Evolutionary conservation across 169 alveolate genomes (phyloP).

Genomic region (Cryptosporidium baileyi): DNA sequence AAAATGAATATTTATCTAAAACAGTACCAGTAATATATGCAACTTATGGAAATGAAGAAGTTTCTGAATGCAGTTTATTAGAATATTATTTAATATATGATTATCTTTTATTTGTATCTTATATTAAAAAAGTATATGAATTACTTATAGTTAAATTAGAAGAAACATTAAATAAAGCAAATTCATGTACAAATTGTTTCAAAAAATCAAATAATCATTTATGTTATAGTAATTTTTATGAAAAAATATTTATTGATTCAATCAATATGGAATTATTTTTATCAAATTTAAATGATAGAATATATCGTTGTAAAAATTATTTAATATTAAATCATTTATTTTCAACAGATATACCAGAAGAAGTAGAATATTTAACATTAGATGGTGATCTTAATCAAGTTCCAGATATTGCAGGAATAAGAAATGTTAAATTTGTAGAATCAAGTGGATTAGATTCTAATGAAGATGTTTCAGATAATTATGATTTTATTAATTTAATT

Average conservation of each 20-base stretch:
- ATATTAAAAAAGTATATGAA: not conserved
- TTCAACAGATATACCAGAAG: slow-evolving; percentile 5
- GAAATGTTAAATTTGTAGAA: too few relatives aligned
- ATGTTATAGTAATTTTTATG: not conserved
- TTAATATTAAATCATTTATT: not conserved
- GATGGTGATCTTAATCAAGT: not conserved
- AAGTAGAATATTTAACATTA: slow-evolving; percentile 1
- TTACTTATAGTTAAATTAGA: not conserved
- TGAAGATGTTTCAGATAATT: too few relatives aligned
- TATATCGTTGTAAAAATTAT: not conserved
- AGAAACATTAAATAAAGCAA: not conserved
- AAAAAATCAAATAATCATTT: not conserved
- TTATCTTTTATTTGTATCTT: not conserved
- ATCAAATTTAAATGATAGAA: not conserved
- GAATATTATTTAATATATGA: slow-evolving; percentile 8
- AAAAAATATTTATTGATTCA: too few relatives aligned
- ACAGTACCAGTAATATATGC: not conserved
- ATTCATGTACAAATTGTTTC: not conserved
- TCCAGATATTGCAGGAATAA: too few relatives aligned
- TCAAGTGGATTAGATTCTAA: too few relatives aligned
- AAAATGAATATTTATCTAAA: not conserved
- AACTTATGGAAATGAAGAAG: not conserved
- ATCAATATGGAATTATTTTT: not conserved
- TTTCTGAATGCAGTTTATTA: not conserved
- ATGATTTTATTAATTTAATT: too few relatives aligned